Percentiles rank a stretch among this genome's conserved stretches.
These are phyloP conservation scores for Papiliotrema laurentii DNA, from an alignment of 1,284 basidiomycete species.

Conservation along the genomic window DNA sequence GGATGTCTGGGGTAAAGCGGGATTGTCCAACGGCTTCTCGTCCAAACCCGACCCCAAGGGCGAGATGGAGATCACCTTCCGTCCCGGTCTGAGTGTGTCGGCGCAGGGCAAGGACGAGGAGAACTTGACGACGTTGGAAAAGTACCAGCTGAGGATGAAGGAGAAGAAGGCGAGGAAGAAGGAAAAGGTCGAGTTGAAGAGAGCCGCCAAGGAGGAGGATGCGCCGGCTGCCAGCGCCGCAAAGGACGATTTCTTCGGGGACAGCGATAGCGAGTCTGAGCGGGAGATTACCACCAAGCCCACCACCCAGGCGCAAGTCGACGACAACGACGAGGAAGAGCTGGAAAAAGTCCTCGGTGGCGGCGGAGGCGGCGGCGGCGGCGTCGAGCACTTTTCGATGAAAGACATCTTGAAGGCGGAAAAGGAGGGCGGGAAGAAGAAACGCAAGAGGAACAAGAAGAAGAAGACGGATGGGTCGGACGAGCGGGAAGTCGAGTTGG, in stretches of 20 bases:
- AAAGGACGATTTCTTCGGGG: constrained; percentile 69
- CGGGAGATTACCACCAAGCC: constrained; percentile 5
- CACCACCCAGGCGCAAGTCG: constrained; percentile 11
- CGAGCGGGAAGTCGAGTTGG: constrained; percentile 56
- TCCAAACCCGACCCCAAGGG: constrained; percentile 7
- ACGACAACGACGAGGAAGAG: constrained; percentile 19
- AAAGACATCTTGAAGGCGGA: constrained; percentile 84
- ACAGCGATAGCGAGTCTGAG: constrained; percentile 50
- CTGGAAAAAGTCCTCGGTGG: constrained; percentile 31
- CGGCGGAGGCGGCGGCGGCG: constrained; percentile 4
- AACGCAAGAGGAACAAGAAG: constrained; percentile 51
- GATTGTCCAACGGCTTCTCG: constrained; percentile 21
- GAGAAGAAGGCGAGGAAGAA: constrained; percentile 73
- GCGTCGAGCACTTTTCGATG: constrained; percentile 69
- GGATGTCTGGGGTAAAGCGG: constrained; percentile 64
- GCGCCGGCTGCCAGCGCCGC: constrained; percentile 10
- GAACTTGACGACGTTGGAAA: constrained; percentile 73
- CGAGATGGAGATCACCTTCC: constrained; percentile 92
- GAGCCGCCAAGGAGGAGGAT: constrained; percentile 36
- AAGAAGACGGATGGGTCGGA: constrained; percentile 47
- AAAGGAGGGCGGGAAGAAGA: constrained; percentile 58
- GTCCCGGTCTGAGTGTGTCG: constrained; percentile 64
- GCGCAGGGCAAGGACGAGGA: constrained; percentile 47
- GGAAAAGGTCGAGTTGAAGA: constrained; percentile 48
- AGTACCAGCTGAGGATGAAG: constrained; percentile 77